These are phyloP conservation scores for Boletus fagicola DNA, from an alignment of 768 basidiomycete species.

Conservation along the genomic window DNA sequence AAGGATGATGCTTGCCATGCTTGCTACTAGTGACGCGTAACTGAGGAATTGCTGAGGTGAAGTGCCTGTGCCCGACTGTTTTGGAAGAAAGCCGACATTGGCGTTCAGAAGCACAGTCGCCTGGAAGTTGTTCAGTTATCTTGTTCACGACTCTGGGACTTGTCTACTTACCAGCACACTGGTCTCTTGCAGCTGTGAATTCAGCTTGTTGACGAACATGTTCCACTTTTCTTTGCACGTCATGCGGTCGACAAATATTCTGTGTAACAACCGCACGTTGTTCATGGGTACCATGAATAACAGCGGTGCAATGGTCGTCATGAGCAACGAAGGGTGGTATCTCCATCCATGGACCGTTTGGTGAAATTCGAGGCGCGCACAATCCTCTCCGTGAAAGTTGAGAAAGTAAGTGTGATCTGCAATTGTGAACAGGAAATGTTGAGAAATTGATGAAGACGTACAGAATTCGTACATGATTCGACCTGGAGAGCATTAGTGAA, in stretches of 20 bases:
- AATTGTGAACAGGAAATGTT: background rate
- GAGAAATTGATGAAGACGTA: constrained; percentile 8
- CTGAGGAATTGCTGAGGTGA: constrained; percentile 38
- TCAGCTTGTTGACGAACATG: constrained; percentile 43
- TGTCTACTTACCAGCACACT: constrained; percentile 47
- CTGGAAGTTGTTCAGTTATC: constrained; percentile 30
- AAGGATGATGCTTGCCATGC: constrained; percentile 43
- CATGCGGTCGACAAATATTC: constrained; percentile 48
- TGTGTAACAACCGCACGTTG: constrained; percentile 45
- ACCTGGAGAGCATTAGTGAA: constrained; percentile 16
- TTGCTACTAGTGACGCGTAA: constrained; percentile 44
- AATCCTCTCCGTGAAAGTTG: constrained; percentile 44
- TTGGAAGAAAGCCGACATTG: constrained; percentile 61
- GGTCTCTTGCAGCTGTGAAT: constrained; percentile 50
- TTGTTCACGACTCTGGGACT: background rate
- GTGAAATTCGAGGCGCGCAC: constrained; percentile 39
- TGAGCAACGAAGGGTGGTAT: constrained; percentile 35
- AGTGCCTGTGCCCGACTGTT: constrained; percentile 37
- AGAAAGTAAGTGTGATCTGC: constrained; percentile 38
- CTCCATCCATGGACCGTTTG: constrained; percentile 32
- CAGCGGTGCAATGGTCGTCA: constrained; percentile 39
- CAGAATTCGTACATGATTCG: constrained; percentile 33
- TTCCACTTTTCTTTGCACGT: constrained; percentile 44
- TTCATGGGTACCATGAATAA: constrained; percentile 52
- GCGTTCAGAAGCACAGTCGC: constrained; percentile 56